A percentile compares a stretch with the other conserved stretches of the same genome.
phyloP scores from a whole-genome alignment of 495 filamentous ascomycete genomes.

The Tuber calosporum region DNA sequence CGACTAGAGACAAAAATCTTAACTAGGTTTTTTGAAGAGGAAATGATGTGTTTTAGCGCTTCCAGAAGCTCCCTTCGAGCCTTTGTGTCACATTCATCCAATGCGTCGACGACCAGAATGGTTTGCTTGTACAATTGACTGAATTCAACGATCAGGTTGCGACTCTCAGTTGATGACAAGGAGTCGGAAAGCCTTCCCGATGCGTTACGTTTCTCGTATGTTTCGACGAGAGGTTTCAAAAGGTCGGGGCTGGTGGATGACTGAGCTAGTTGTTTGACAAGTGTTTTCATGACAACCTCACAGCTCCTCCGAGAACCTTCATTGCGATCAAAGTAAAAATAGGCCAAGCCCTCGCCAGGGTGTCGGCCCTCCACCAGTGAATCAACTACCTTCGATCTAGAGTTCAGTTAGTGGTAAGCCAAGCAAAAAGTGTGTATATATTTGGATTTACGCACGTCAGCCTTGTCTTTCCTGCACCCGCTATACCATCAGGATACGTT shows the following conservation, averaged over 20 bases:
- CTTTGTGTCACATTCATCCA: slow-evolving; percentile 25
- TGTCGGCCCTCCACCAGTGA: neutral
- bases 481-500: slow-evolving; percentile 3
- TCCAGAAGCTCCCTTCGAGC: slow-evolving; percentile 11
- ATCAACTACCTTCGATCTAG: slow-evolving; percentile 21
- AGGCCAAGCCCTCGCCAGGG: slow-evolving; percentile 15
- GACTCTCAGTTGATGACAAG: slow-evolving; percentile 11
- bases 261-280: slow-evolving; percentile 16
- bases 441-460: slow-evolving; percentile 6
- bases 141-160: slow-evolving; percentile 10
- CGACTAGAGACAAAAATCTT: slow-evolving; percentile 35
- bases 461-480: slow-evolving; percentile 23
- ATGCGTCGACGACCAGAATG: slow-evolving; percentile 26
- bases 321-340: slow-evolving; percentile 33
- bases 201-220: slow-evolving; percentile 7
- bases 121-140: slow-evolving; percentile 17
- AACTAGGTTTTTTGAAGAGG: slow-evolving; percentile 4
- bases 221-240: slow-evolving; percentile 1
- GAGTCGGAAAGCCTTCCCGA: neutral
- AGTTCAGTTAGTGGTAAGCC: neutral
- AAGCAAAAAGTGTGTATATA: neutral
- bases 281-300: slow-evolving; percentile 5
- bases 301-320: slow-evolving; percentile 4
- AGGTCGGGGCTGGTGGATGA: neutral
- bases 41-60: slow-evolving; percentile 12